Evolutionary conservation across 768 basidiomycete species (phyloP).

Genomic region (Kwoniella mangroviensis): DNA sequence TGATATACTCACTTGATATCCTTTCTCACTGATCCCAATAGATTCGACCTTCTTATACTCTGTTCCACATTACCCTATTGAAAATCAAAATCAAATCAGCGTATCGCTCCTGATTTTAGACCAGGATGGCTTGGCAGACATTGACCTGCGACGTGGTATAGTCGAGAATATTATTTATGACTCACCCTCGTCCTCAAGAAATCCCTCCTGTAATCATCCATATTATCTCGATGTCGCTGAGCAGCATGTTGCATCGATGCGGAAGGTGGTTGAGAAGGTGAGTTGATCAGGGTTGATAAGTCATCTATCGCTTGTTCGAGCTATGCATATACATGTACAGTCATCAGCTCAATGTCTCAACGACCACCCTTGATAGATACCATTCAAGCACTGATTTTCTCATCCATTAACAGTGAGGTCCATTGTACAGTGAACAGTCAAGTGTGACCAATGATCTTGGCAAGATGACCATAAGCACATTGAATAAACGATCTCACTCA

Average conservation of each 20-base stretch:
- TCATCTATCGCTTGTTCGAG: slow-evolving; percentile 85
- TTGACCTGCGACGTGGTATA: neutral
- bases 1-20: slow-evolving; percentile 80
- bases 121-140: no score
- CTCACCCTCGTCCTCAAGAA: slow-evolving; percentile 80
- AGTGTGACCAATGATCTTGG: no score
- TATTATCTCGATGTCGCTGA: slow-evolving; percentile 86
- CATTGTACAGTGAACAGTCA: no score
- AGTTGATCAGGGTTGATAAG: slow-evolving; percentile 69
- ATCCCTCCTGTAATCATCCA: slow-evolving; percentile 84
- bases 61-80: slow-evolving; percentile 74
- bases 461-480: no score
- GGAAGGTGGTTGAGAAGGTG: slow-evolving; percentile 70
- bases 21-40: slow-evolving; percentile 87
- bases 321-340: slow-evolving; percentile 59
- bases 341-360: slow-evolving; percentile 1
- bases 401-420: no score
- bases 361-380: neutral
- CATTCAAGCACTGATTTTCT: no score
- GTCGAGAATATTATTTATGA: neutral
- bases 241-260: slow-evolving; percentile 85
- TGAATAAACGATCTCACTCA: slow-evolving; percentile 48
- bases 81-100: neutral
- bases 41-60: slow-evolving; percentile 81
- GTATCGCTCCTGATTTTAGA: no score